Evolutionary conservation across 306 rosid genomes (phyloP), one percentile per base, ranked within the genome.

Genomic region (Cucurbita ficifolia): DNA sequence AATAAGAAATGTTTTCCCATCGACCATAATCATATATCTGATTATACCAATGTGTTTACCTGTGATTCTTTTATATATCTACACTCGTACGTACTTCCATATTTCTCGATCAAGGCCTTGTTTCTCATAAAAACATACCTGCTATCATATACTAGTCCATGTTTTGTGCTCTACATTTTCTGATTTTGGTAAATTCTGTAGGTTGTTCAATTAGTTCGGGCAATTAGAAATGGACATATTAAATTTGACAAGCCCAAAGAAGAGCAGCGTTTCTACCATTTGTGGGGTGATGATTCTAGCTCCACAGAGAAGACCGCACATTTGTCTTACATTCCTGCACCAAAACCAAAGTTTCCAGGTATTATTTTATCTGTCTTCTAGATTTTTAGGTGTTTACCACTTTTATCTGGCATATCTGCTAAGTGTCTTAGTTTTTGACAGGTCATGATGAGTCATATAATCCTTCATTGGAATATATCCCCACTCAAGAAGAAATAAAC

Each of bases 371-470:
- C 46, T 58, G 58, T 62, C 59, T 78, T 79, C n/a, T 52, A 76
- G 42, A 61, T 39, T 19, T 76, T 38, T 13, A 36, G 22, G 33
- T 24, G 45, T 67, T 62, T 72, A 53, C 55, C 73, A 53, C 49
- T 68, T 19, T 6, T 19, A 19, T 42, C 22, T 48, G n/a, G 52
- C 42, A 29, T 13, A 57, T 57, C 16, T 58, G 65, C 65, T 67
- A 58, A 52, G 17, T 68, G 33, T 62, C 29, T 70, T 83, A 38
- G 42, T 72, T 59, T 57, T 73, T 76, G 70, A 65, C 79, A 94
- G 99, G 99, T 73, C 89, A 94, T 19, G 97, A 89, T 75, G 99
- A 94, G 76, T 91, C 99, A 1, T 90, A 89, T 79, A 94, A 91
- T 84, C 99, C 99, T 78, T 89, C 99, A 59, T 76, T 82, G 72